Conservation (phyloP, 345 rosid species). For the Litchi chinensis region DNA sequence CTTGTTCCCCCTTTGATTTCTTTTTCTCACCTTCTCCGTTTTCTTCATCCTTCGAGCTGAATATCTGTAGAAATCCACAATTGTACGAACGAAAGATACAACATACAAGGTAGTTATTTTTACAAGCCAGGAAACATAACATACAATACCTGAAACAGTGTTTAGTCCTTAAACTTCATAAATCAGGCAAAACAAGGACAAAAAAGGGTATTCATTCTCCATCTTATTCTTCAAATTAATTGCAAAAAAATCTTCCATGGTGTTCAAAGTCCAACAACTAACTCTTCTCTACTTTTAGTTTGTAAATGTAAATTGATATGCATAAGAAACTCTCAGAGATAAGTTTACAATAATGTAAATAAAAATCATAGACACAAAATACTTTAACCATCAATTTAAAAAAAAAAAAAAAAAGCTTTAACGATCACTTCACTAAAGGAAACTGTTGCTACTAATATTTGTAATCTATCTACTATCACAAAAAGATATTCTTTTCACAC, state of each 20-base stretch:
- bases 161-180: neutral
- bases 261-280: neutral
- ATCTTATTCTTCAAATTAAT: too few relatives aligned
- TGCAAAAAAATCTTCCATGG: neutral
- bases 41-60: constrained; percentile 66
- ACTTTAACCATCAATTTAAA: neutral
- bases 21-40: constrained; percentile 41
- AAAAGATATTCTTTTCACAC: neutral
- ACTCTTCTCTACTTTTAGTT: neutral
- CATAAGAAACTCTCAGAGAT: neutral
- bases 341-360: neutral
- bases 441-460: too few relatives aligned
- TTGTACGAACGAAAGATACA: neutral
- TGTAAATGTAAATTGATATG: neutral
- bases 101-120: constrained; percentile 3
- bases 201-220: too few relatives aligned
- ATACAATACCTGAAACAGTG: neutral
- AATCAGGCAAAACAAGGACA: too few relatives aligned
- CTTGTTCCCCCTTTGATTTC: constrained; percentile 75
- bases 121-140: neutral
- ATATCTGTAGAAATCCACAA: constrained; percentile 49
- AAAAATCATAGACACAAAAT: neutral
- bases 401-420: too few relatives aligned
- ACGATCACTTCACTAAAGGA: neutral
- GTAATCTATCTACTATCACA: neutral